These are phyloP conservation scores for Aspergillus vadensis DNA, from an alignment of 2,329 filamentous ascomycete species.

Conservation along the genomic window DNA sequence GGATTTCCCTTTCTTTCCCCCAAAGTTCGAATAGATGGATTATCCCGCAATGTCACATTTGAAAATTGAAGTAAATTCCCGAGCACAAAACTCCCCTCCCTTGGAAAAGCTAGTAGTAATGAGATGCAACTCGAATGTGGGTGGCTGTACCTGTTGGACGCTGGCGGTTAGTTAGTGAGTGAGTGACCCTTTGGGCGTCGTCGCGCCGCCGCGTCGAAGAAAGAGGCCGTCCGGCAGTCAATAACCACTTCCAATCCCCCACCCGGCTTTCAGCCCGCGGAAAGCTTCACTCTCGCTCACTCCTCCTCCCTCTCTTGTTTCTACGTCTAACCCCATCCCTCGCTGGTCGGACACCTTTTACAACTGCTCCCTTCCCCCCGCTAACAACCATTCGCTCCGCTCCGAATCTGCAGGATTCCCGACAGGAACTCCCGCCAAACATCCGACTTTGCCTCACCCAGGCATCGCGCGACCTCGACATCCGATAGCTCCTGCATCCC, in stretches of 20 bases:
- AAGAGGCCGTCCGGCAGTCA: neutral
- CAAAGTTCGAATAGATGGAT: neutral
- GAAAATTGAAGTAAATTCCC: neutral
- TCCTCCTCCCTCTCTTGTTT: conserved; percentile 5
- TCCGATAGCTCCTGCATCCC: neutral
- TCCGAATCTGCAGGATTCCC: neutral
- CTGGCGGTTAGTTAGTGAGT: neutral
- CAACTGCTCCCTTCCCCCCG: neutral
- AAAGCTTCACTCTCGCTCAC: conserved; percentile 9
- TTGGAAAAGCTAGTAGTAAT: no score
- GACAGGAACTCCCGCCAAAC: neutral
- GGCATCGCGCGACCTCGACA: neutral
- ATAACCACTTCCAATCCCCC: conserved; percentile 2
- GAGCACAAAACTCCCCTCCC: no score
- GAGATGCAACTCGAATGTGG: neutral
- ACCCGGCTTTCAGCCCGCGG: conserved; percentile 2
- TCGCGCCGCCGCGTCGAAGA: neutral
- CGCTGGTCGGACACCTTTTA: neutral
- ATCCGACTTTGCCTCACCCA: neutral
- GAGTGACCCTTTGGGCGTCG: neutral
- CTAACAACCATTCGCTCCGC: neutral
- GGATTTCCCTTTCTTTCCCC: neutral
- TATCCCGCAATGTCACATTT: neutral
- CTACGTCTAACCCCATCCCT: neutral
- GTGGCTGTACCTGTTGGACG: neutral